Evolutionary conservation across 2,329 filamentous ascomycete genomes (phyloP).

Genomic region (Xylaria digitata): DNA sequence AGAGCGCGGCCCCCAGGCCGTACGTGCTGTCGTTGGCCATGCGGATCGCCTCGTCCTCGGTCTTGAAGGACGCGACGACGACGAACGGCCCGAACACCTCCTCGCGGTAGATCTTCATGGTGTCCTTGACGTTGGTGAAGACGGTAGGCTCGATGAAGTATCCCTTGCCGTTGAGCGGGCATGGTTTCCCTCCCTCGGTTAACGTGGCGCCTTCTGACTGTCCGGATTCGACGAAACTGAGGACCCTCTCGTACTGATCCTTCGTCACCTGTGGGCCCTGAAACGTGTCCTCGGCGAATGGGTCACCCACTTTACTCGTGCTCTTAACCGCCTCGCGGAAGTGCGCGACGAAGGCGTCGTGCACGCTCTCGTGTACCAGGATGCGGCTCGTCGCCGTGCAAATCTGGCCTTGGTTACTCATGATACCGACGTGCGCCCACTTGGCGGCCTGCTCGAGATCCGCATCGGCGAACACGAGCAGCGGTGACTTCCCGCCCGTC

Average conservation of each 20-base stretch:
- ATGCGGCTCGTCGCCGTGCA: slow-evolving; percentile 74
- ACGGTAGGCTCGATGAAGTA: slow-evolving; percentile 61
- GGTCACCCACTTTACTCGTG: slow-evolving; percentile 75
- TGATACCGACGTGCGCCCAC: slow-evolving; percentile 62
- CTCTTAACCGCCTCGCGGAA: slow-evolving; percentile 70
- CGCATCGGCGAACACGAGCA: slow-evolving; percentile 73
- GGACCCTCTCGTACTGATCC: slow-evolving; percentile 75
- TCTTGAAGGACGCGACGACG: slow-evolving; percentile 56
- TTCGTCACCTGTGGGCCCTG: slow-evolving; percentile 81
- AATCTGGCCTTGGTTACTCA: slow-evolving; percentile 72
- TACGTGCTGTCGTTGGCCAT: slow-evolving; percentile 67
- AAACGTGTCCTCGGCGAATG: slow-evolving; percentile 75
- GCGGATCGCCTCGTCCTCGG: slow-evolving; percentile 56
- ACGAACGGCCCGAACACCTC: slow-evolving; percentile 61
- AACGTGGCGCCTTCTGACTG: slow-evolving; percentile 78
- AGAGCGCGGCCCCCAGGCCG: slow-evolving; percentile 70
- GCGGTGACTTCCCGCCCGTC: slow-evolving; percentile 74
- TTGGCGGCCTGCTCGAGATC: slow-evolving; percentile 76
- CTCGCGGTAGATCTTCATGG: slow-evolving; percentile 59
- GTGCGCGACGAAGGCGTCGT: slow-evolving; percentile 70
- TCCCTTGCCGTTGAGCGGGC: slow-evolving; percentile 55
- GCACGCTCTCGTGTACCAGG: slow-evolving; percentile 69
- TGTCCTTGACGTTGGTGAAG: slow-evolving; percentile 55
- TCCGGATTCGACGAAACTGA: slow-evolving; percentile 76
- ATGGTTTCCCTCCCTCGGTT: slow-evolving; percentile 65